Base-by-base conservation (phyloP, 78 protist species). In the Ministeria vibrans region DNA sequence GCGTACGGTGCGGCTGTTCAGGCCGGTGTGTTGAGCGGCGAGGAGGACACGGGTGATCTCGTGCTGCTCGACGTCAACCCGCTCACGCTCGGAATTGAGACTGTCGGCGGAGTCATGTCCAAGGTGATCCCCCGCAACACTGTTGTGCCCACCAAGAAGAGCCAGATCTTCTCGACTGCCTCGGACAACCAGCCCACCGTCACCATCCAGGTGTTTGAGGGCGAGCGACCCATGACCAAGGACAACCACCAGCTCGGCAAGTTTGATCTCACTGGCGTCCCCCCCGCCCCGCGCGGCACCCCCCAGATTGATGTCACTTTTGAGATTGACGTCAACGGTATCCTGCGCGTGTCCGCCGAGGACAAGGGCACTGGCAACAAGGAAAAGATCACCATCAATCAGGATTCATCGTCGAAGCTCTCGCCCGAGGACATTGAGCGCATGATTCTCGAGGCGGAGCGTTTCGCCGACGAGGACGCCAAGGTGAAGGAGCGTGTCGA, bases 1-100 rank as follows among this genome's bases (percentile, higher is more conserved):
- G 99, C 99, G 51, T 90, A 84, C 72, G 97, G 99, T 39, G 99
- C 99, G 0, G 99, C 99, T 49, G 96, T 97, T 11, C 99, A 98
- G 88, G 99, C 95, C n/a, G 98, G 94, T n/a, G 86, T 96, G 42
- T 87, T 97, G 28, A 34, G 92, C 0, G 97, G 94, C 27, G 96
- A 80, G 66, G 74, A 81, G 77, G 72, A 85, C 75, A 88, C 83
- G 0, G 78, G 84, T 75, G 90, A 88, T 68, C 23, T 88, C 23
- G 80, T 94, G 25, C 87, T 95, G 32, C 84, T 95, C 73, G 98
- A 97, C 71, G 93, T 95, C 69, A 89, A 91, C 43, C 98, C 99
- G 25, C 85, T 92, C 22, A 83, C 99, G 27, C 89, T 97, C 70
- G 99, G 99, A 44, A 96, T 98, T 78, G 99, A 96, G 87, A 98